phyloP scores from a whole-genome alignment of 495 filamentous ascomycete species.

The Astrothelium subdiscretum region DNA sequence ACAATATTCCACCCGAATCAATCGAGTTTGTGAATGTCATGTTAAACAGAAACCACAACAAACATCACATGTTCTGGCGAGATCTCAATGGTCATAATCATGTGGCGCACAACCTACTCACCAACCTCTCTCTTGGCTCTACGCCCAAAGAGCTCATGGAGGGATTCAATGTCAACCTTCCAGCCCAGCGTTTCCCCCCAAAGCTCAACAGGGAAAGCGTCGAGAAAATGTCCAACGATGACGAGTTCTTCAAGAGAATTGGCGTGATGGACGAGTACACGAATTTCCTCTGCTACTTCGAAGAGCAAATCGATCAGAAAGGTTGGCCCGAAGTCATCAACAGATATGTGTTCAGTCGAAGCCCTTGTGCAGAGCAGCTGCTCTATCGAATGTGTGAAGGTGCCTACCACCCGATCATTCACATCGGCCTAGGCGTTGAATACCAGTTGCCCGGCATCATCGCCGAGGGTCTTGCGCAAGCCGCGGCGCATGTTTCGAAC shows the following conservation, averaged over 20 bases:
- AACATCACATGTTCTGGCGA: too few relatives aligned
- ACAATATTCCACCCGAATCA: too few relatives aligned
- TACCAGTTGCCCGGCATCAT: conserved; percentile 11
- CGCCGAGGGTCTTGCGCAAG: conserved; percentile 25
- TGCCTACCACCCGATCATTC: conserved; percentile 10
- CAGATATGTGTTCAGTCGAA: conserved; percentile 27
- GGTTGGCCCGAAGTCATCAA: conserved; percentile 42
- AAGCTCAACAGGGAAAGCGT: background rate
- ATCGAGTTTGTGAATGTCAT: too few relatives aligned
- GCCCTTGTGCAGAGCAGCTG: conserved; percentile 15
- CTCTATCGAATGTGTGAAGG: background rate
- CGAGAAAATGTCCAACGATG: background rate
- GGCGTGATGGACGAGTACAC: conserved; percentile 41
- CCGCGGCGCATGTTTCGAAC: conserved; percentile 21
- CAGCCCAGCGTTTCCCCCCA: background rate
- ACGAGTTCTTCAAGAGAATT: conserved; percentile 9
- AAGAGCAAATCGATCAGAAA: conserved; percentile 46
- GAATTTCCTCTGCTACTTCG: conserved; percentile 56
- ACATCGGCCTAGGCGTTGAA: conserved; percentile 13
- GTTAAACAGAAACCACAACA: background rate
- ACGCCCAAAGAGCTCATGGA: conserved; percentile 25
- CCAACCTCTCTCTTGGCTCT: conserved; percentile 21
- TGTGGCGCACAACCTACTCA: background rate
- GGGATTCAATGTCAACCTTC: conserved; percentile 8
- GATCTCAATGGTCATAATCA: too few relatives aligned